These are phyloP conservation scores for Hymenoscyphus linearis DNA, from an alignment of 2,329 filamentous ascomycete genomes.

Conservation along the genomic window DNA sequence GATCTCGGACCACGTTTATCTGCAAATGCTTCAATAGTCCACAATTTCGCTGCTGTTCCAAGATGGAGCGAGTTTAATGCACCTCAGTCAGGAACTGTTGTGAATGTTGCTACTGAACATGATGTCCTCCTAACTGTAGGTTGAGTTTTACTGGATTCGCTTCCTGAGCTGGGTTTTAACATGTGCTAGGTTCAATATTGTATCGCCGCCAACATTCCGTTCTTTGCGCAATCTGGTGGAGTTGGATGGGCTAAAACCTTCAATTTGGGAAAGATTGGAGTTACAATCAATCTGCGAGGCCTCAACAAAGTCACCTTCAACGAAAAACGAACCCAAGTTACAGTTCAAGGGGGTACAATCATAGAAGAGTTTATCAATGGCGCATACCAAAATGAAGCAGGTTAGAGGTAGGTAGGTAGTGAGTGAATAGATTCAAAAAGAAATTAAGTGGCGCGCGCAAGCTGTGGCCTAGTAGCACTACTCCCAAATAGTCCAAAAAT, in stretches of 20 bases:
- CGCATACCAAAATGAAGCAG: background rate
- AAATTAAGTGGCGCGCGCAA: too few relatives aligned
- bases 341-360: slow-evolving; percentile 8
- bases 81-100: slow-evolving; percentile 1
- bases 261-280: background rate
- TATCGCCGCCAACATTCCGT: slow-evolving; percentile 4
- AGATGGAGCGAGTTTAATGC: slow-evolving; percentile 4
- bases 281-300: slow-evolving; percentile 1
- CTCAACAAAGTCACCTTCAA: slow-evolving; percentile 4
- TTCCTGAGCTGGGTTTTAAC: background rate
- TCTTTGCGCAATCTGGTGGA: slow-evolving; percentile 11
- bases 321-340: background rate
- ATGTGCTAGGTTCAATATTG: slow-evolving; percentile 7
- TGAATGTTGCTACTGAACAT: background rate
- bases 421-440: too few relatives aligned
- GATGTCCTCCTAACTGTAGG: slow-evolving; percentile 1
- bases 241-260: slow-evolving; percentile 6
- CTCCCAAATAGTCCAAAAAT: too few relatives aligned
- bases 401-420: too few relatives aligned
- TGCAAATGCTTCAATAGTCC: background rate
- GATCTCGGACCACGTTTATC: background rate
- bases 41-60: background rate
- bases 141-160: background rate
- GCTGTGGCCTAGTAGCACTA: too few relatives aligned
- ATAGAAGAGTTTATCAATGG: background rate